phyloP scores from a whole-genome alignment of 371 early-diverging fungal genomes.

The Phascolomyces articulosus region DNA sequence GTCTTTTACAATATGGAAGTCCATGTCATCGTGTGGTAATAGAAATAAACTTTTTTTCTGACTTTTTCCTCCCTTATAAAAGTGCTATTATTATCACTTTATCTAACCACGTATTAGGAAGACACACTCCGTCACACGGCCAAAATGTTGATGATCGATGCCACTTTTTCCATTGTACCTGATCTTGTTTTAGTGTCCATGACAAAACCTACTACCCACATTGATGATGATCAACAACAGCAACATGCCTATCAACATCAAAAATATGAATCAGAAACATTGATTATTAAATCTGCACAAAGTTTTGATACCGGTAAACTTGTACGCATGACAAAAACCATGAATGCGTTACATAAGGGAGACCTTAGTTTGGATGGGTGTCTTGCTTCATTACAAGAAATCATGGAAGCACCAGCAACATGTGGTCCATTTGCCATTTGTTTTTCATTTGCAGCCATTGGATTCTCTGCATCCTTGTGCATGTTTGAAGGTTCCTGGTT shows the following conservation, averaged over 20 bases:
- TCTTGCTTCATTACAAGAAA: conserved; percentile 29
- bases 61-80: no score
- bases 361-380: conserved; percentile 19
- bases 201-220: conserved; percentile 3
- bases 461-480: conserved; percentile 37
- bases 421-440: conserved; percentile 22
- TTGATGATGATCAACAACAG: not conserved
- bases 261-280: conserved; percentile 14
- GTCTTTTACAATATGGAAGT: conserved; percentile 43
- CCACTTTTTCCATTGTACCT: conserved; percentile 44
- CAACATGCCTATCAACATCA: not conserved
- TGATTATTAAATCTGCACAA: conserved; percentile 44
- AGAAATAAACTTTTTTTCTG: no score
- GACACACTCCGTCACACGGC: conserved; percentile 38
- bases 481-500: conserved; percentile 50
- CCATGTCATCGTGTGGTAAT: conserved; percentile 49
- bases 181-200: conserved; percentile 37
- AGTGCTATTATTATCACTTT: not conserved
- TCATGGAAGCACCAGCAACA: conserved; percentile 32
- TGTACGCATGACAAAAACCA: conserved; percentile 32
- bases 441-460: conserved; percentile 31
- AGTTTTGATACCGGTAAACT: conserved; percentile 44
- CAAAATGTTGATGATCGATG: conserved; percentile 30
- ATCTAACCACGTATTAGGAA: conserved; percentile 24
- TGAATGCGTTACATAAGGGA: conserved; percentile 37